phyloP scores from a whole-genome alignment of 306 rosid genomes.

The Senna tora region DNA sequence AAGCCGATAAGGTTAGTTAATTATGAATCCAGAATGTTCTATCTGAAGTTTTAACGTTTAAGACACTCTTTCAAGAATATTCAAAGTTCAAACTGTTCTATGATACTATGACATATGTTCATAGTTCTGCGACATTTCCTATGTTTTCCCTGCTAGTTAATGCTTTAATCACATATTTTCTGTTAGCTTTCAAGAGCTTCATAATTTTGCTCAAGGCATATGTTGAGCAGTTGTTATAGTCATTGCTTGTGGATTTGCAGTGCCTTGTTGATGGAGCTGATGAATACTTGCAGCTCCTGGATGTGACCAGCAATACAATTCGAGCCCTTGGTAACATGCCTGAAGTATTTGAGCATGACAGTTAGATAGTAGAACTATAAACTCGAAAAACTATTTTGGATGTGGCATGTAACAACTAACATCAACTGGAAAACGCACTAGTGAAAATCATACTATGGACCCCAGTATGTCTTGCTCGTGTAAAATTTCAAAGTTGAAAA shows the following conservation, averaged over 20 bases:
- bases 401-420: constrained; percentile 4
- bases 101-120: background rate
- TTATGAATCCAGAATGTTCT: background rate
- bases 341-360: constrained; percentile 51
- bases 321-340: constrained; percentile 70
- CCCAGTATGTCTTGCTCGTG: constrained; percentile 19
- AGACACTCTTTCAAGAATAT: background rate
- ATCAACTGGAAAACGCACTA: background rate
- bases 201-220: constrained; percentile 2
- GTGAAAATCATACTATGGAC: constrained; percentile 2
- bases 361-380: constrained; percentile 30
- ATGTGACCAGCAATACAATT: constrained; percentile 70
- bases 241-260: constrained; percentile 55
- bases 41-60: background rate
- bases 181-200: constrained; percentile 16
- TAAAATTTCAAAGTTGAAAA: constrained; percentile 23
- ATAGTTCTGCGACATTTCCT: background rate
- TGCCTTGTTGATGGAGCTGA: constrained; percentile 87
- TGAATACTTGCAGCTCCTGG: constrained; percentile 91
- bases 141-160: constrained; percentile 2
- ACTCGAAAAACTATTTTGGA: background rate
- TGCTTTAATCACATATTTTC: constrained; percentile 5
- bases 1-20: constrained; percentile 77
- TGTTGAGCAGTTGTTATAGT: constrained; percentile 29
- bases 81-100: background rate